Evolutionary conservation across 306 rosid genomes (phyloP), one percentile per base, ranked within the genome.

Genomic region (Acacia crassicarpa): DNA sequence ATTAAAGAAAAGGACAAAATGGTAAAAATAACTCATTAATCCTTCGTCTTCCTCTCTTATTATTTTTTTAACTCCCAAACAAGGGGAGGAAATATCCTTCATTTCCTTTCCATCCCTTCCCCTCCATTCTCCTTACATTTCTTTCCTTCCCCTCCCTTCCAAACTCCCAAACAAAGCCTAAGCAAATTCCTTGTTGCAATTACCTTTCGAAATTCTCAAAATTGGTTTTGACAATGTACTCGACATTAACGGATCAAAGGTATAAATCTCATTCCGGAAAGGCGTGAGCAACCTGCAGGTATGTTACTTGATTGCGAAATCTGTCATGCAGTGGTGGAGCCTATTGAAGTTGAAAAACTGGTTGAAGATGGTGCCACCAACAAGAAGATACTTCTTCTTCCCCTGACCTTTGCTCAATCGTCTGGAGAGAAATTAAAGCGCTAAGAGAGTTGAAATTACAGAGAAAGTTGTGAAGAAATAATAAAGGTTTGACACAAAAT

Each of bases 291-390:
- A 81, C 81, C 97, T 88, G 84, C 92, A 94, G 25, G 97, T 94
- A 77, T 61, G 86, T 86, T 92, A 40, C 62, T 27, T 27, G 30
- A 27, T 86, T 91, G 98, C 97, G 44, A 89, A 94, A 58, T 89
- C 91, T 54, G 97, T 91, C 98, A 91, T 92, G 20, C 91, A 92
- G 74, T 94, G 87, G 46, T 92, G 97, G 78, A 91, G 49, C 67
- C 92, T 85, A 16, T 89, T 85, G 91, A 94, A 94, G 83, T 94
- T 89, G 53, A 82, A 78, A 38, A 92, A 65, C 79, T 90, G 98
- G 40, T 94, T 83, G 33, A 94, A 89, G 1, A 88, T 14, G 3
- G 97, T 94, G 0, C 97, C 97, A 2, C 87, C 98, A 80, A 92
- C 30, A 19, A 97, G 97, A 43, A 86, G 93, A 72, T 86, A 88